phyloP scores from a whole-genome alignment of 2,329 filamentous ascomycete species.

The Sclerotinia sclerotiorum region DNA sequence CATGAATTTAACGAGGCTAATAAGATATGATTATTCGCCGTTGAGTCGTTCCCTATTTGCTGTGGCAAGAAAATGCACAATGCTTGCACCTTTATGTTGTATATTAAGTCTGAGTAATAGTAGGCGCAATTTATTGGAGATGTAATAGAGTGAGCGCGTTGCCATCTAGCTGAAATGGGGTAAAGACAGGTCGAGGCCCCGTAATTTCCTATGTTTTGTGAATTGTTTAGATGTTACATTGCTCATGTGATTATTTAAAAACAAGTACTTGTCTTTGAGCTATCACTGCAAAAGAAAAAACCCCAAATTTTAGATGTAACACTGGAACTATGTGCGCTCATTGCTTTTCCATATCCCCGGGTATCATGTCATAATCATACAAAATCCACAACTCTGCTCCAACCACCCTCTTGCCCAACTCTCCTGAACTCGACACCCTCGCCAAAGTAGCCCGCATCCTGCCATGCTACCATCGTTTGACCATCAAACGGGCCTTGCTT shows the following conservation, averaged over 20 bases:
- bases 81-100: constrained; percentile 22
- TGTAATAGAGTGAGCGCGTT: constrained; percentile 3
- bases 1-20: constrained; percentile 29
- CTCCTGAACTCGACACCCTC: constrained; percentile 79
- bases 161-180: neutral
- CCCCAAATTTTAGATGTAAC: neutral
- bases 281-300: neutral
- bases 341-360: constrained; percentile 8
- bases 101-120: constrained; percentile 22
- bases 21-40: constrained; percentile 7
- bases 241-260: neutral
- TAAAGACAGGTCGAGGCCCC: neutral
- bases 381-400: constrained; percentile 41
- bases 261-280: neutral
- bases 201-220: neutral
- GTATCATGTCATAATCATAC: constrained; percentile 32
- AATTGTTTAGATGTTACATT: neutral
- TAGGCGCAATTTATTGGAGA: constrained; percentile 14
- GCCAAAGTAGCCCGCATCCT: constrained; percentile 87
- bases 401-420: constrained; percentile 51
- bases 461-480: constrained; percentile 85
- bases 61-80: constrained; percentile 12
- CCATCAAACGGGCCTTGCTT: constrained; percentile 86
- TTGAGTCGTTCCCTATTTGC: constrained; percentile 19
- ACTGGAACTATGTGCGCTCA: neutral